These are phyloP conservation scores for Populus alba DNA, from an alignment of 345 rosid species.

Conservation along the genomic window DNA sequence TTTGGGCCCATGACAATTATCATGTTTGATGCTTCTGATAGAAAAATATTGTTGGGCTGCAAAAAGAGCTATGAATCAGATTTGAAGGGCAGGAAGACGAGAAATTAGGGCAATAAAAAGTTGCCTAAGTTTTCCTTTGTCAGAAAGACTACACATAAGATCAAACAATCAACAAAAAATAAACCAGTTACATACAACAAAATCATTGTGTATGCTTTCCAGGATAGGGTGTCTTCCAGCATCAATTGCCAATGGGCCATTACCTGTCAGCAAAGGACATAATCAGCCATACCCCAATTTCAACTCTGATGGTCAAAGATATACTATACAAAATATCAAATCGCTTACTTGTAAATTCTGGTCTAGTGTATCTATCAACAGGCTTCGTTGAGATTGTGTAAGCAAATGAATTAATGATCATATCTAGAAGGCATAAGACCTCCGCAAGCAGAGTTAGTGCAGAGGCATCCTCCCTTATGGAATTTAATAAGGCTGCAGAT, in stretches of 20 bases:
- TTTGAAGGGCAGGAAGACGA: background rate
- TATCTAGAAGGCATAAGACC: slow-evolving; percentile 86
- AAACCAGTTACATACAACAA: slow-evolving; percentile 46
- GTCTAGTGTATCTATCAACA: slow-evolving; percentile 75
- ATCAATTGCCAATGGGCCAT: slow-evolving; percentile 93
- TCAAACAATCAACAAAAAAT: slow-evolving; percentile 4
- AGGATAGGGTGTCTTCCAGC: slow-evolving; percentile 95
- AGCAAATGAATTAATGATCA: slow-evolving; percentile 96
- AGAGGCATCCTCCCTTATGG: slow-evolving; percentile 71
- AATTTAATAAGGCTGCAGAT: slow-evolving; percentile 71
- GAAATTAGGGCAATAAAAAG: background rate
- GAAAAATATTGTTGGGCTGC: slow-evolving; percentile 88
- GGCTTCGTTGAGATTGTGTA: slow-evolving; percentile 83
- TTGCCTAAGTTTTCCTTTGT: background rate
- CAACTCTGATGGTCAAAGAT: background rate
- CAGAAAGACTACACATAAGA: slow-evolving; percentile 1
- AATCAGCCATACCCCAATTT: slow-evolving; percentile 17
- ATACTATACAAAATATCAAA: slow-evolving; percentile 2
- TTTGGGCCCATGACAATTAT: slow-evolving; percentile 88
- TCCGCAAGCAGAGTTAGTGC: slow-evolving; percentile 86
- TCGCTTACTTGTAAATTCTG: slow-evolving; percentile 70
- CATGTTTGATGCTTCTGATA: slow-evolving; percentile 94
- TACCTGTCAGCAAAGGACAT: slow-evolving; percentile 40
- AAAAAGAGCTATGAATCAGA: slow-evolving; percentile 22
- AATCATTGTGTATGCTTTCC: slow-evolving; percentile 84